Evolutionary conservation across 192 early-diverging fungal species (phyloP).

Genomic region (Backusella sp.): DNA sequence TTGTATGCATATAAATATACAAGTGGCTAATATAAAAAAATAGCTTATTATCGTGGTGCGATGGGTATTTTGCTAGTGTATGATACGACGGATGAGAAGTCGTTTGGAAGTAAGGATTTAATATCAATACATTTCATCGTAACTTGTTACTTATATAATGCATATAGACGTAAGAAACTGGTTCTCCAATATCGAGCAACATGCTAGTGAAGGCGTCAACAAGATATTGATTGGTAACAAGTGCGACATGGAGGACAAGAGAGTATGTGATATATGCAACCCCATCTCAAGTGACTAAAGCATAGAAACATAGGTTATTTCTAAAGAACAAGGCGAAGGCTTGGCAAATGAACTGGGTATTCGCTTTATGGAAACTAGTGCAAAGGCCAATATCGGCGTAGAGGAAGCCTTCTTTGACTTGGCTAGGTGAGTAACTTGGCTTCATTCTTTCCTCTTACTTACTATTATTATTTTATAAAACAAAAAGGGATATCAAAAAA

Average conservation of each 20-base stretch:
- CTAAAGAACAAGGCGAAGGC: conserved; percentile 94
- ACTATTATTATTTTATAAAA: no score
- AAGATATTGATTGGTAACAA: conserved; percentile 99
- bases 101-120: conserved; percentile 83
- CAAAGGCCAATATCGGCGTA: conserved; percentile 96
- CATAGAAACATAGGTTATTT: conserved; percentile 65
- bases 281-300: background rate
- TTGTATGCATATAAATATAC: background rate
- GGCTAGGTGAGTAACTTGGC: conserved; percentile 60
- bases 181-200: conserved; percentile 99
- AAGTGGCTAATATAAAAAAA: background rate
- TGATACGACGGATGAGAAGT: conserved; percentile 98
- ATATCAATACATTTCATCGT: background rate
- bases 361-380: conserved; percentile 96
- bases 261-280: conserved; percentile 46
- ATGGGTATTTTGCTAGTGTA: conserved; percentile 99
- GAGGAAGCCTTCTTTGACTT: conserved; percentile 98
- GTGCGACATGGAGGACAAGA: conserved; percentile 96
- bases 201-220: conserved; percentile 98
- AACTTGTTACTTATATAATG: background rate
- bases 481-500: conserved; percentile 92
- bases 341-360: conserved; percentile 93
- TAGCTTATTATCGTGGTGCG: conserved; percentile 98
- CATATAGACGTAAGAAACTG: conserved; percentile 93
- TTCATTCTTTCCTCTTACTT: background rate